Conservation (phyloP, 306 rosid species). For the Vicia sativa region DNA sequence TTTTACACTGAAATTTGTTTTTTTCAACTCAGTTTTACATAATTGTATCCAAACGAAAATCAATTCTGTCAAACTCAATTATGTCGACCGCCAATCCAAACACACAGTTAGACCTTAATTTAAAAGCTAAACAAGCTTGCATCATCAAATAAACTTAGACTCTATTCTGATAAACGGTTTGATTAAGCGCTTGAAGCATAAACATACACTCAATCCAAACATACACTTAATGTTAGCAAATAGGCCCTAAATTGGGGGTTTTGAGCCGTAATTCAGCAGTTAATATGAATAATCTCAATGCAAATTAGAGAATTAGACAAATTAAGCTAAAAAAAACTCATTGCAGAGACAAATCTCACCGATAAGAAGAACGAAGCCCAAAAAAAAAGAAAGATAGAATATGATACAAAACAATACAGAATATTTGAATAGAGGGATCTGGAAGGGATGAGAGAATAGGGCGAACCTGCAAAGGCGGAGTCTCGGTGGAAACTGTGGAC, state of each 20-base stretch:
- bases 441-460: slow-evolving; percentile 6
- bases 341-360: no score
- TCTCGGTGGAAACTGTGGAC: slow-evolving; percentile 62
- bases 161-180: not conserved
- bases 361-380: not conserved
- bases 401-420: not conserved
- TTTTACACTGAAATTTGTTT: no score
- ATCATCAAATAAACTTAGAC: slow-evolving; percentile 1
- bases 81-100: no score
- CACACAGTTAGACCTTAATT: not conserved
- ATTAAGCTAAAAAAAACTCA: not conserved
- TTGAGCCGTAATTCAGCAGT: not conserved
- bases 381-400: not conserved
- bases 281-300: not conserved
- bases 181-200: not conserved
- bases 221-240: not conserved
- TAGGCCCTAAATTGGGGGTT: not conserved
- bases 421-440: not conserved
- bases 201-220: not conserved
- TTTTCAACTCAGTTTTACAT: no score
- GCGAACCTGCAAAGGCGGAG: slow-evolving; percentile 65
- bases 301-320: slow-evolving; percentile 1
- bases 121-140: slow-evolving; percentile 11
- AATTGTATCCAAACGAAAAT: no score
- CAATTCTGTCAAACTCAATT: no score